Evolutionary conservation across 75 land plant genomes (phyloP), one percentile per base, ranked within the genome.

Genomic region (Isoetes taiwanensis): DNA sequence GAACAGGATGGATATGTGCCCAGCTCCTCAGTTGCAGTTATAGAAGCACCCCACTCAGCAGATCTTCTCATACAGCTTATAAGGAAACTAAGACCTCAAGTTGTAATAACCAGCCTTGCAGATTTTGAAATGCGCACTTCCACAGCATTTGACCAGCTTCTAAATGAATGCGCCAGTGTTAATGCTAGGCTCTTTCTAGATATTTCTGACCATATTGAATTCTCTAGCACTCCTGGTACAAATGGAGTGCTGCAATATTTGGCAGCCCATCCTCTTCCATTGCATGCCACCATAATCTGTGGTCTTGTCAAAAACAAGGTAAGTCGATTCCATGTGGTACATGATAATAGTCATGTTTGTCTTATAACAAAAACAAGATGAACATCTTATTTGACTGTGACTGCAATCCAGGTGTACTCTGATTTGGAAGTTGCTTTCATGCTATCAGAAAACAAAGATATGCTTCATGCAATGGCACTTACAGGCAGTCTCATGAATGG

Each of bases 351-450:
- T 46, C 6, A 46, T 5, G 23, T n/a, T n/a, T n/a, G n/a, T n/a
- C n/a, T n/a, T n/a, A n/a, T n/a, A n/a, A n/a, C n/a, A n/a, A n/a
- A n/a, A n/a, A n/a, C n/a, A n/a, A n/a, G n/a, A n/a, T n/a, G n/a
- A n/a, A n/a, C n/a, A n/a, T n/a, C n/a, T n/a, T n/a, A n/a, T n/a
- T n/a, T n/a, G n/a, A n/a, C n/a, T n/a, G n/a, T n/a, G n/a, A n/a
- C n/a, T n/a, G n/a, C n/a, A n/a, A n/a, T 58, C 29, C 82, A 93
- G 98, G 98, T 93, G 53, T 93, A 93, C 64, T 72, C 79, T 30
- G 98, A 93, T 69, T 65, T 93, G 62, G 98, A 93, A 70, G 96
- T 93, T 24, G 98, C 90, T 34, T 93, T 93, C 68, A 61, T 93
- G 3, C 79, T 93, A 27, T 88, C 96, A 25, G 98, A 93, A 59